Evolutionary conservation across 371 early-diverging fungal genomes (phyloP), one percentile per base, ranked within the genome.

Genomic region (Basidiobolus meristosporus): DNA sequence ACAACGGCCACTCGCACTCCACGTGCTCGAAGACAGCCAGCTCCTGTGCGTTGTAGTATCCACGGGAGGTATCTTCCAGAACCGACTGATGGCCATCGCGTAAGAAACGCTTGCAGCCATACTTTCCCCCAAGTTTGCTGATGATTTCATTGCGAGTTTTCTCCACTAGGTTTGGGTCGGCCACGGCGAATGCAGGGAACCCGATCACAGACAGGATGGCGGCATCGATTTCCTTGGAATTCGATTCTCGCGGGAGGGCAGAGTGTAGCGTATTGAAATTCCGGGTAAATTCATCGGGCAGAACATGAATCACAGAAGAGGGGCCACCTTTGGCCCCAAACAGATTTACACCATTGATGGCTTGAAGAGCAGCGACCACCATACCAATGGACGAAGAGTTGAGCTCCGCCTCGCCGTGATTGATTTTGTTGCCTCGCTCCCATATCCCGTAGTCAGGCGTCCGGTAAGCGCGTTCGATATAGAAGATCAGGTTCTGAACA

Each of bases 1-100:
- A 90, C 9, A 90, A 53, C 3, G 90, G 90, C 90, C 90, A 90
- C 53, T 90, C 90, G 20, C 76, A 82, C 53, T 90, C 90, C 36
- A 90, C 74, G 40, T 70, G 57, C 46, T 87, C 83, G 52, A 90
- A 90, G n/a, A 82, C 63, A 48, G 72, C 70, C 38, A 90, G 68
- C 47, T 90, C 90, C 30, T 75, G 73, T 7, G 84, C 66, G 17
- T 86, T 75, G 52, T 90, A 90, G 47, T 87, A 80, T 31, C 85
- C 60, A 30, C 83, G 75, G 0, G 59, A 48, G 2, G 69, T 73
- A 51, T 89, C 48, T 52, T 90, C 90, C 2, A 84, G 42, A 1
- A 71, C 70, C 0, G 84, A 75, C 44, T 90, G 87, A 59, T 90
- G 90, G 0, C 90, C 90, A 59, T 90, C 90, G 32, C 86, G 66